These are phyloP conservation scores for Aspergillus asperescens DNA, from an alignment of 495 filamentous ascomycete species.

Conservation along the genomic window DNA sequence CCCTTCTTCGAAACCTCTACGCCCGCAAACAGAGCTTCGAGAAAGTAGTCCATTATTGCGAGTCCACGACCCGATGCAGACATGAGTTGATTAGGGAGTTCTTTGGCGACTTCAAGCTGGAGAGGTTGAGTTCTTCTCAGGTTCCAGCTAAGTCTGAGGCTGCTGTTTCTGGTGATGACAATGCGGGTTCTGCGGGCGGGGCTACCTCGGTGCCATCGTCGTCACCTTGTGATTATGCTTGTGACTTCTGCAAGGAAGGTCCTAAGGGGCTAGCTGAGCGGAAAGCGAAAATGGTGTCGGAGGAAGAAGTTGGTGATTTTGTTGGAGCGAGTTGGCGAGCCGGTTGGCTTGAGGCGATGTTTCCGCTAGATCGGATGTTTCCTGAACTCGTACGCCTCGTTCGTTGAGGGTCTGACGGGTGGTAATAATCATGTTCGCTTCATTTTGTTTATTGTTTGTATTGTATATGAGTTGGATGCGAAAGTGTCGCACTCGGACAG, in stretches of 20 bases:
- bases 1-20: constrained; percentile 31
- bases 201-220: background rate
- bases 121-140: constrained; percentile 39
- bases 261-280: constrained; percentile 52
- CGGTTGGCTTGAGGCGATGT: constrained; percentile 14
- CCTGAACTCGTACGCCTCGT: background rate
- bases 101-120: constrained; percentile 63
- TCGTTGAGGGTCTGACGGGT: background rate
- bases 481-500: background rate
- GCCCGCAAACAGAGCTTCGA: constrained; percentile 44
- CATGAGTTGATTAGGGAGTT: constrained; percentile 74
- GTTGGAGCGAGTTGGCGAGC: constrained; percentile 13
- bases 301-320: constrained; percentile 13
- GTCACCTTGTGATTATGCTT: constrained; percentile 72
- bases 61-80: constrained; percentile 64
- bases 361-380: constrained; percentile 12
- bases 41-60: constrained; percentile 73
- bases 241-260: constrained; percentile 83
- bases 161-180: background rate
- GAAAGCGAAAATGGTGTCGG: constrained; percentile 43
- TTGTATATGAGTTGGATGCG: background rate
- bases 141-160: constrained; percentile 16
- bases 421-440: no score
- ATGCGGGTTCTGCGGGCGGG: background rate
- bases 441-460: background rate